Percentiles rank a stretch among this genome's conserved stretches.
phyloP scores from a whole-genome alignment of 2,329 filamentous ascomycete species.

The Madurella mycetomatis region DNA sequence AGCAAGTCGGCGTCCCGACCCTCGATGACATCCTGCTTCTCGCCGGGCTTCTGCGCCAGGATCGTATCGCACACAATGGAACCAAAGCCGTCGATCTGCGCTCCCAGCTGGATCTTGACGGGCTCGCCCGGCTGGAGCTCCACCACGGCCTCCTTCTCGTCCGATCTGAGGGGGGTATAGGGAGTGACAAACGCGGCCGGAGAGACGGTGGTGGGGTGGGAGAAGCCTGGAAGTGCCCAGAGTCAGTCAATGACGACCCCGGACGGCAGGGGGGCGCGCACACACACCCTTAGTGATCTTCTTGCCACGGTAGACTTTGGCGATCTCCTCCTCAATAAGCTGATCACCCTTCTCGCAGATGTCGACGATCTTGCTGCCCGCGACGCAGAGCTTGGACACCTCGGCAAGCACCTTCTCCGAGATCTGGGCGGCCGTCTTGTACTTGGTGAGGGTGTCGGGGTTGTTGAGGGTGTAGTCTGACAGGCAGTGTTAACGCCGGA shows the following conservation, averaged over 20 bases:
- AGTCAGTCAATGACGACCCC: slow-evolving; percentile 1
- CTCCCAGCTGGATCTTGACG: slow-evolving; percentile 97
- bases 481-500: slow-evolving; percentile 3
- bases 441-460: slow-evolving; percentile 95
- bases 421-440: slow-evolving; percentile 94
- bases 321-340: slow-evolving; percentile 86
- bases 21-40: slow-evolving; percentile 59
- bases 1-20: slow-evolving; percentile 82
- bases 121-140: slow-evolving; percentile 80
- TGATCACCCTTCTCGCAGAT: slow-evolving; percentile 95
- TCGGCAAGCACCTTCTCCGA: slow-evolving; percentile 92
- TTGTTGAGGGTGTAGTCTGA: slow-evolving; percentile 88
- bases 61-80: slow-evolving; percentile 95
- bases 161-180: slow-evolving; percentile 86
- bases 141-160: slow-evolving; percentile 75
- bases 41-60: slow-evolving; percentile 61
- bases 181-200: slow-evolving; percentile 92
- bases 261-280: slow-evolving; percentile 6
- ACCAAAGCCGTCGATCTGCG: slow-evolving; percentile 95
- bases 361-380: slow-evolving; percentile 87
- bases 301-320: slow-evolving; percentile 98
- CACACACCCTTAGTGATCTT: slow-evolving; percentile 82
- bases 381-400: slow-evolving; percentile 68
- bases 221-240: slow-evolving; percentile 57
- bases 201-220: slow-evolving; percentile 91